These are phyloP conservation scores for Ganoderma lucidum DNA, from an alignment of 1,284 basidiomycete species.

Conservation along the genomic window DNA sequence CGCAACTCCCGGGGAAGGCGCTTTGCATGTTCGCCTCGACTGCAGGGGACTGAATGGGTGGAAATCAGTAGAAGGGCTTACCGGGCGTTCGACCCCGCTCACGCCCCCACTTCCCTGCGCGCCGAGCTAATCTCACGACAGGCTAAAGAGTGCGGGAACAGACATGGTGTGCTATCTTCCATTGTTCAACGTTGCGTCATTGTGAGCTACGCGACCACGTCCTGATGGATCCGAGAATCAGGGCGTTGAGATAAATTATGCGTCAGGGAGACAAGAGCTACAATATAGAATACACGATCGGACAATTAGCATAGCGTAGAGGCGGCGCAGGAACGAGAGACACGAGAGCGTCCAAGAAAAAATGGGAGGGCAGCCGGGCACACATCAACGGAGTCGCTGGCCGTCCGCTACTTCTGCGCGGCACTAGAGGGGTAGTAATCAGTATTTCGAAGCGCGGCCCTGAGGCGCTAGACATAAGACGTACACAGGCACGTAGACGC, in stretches of 20 bases:
- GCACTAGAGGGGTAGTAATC: slow-evolving; percentile 14
- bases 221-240: neutral
- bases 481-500: slow-evolving; percentile 43
- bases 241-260: slow-evolving; percentile 26
- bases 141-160: slow-evolving; percentile 7
- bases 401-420: slow-evolving; percentile 19
- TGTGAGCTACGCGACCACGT: neutral
- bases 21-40: slow-evolving; percentile 10
- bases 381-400: slow-evolving; percentile 10
- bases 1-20: slow-evolving; percentile 18
- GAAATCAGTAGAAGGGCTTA: slow-evolving; percentile 24
- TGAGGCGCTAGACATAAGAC: slow-evolving; percentile 17
- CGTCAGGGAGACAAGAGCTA: slow-evolving; percentile 20
- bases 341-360: slow-evolving; percentile 18
- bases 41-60: slow-evolving; percentile 14
- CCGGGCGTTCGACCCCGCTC: slow-evolving; percentile 1
- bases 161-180: slow-evolving; percentile 5
- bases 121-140: slow-evolving; percentile 27
- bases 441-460: neutral
- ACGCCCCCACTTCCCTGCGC: slow-evolving; percentile 10
- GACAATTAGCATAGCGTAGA: slow-evolving; percentile 26
- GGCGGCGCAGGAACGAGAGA: slow-evolving; percentile 9
- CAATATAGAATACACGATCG: slow-evolving; percentile 21
- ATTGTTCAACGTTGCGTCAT: slow-evolving; percentile 20
- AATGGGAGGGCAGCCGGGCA: slow-evolving; percentile 15